Percentiles rank a stretch among this genome's conserved stretches.
These are phyloP conservation scores for Cutaneotrichosporon sp. DNA, from an alignment of 1,284 basidiomycete species.

Conservation along the genomic window DNA sequence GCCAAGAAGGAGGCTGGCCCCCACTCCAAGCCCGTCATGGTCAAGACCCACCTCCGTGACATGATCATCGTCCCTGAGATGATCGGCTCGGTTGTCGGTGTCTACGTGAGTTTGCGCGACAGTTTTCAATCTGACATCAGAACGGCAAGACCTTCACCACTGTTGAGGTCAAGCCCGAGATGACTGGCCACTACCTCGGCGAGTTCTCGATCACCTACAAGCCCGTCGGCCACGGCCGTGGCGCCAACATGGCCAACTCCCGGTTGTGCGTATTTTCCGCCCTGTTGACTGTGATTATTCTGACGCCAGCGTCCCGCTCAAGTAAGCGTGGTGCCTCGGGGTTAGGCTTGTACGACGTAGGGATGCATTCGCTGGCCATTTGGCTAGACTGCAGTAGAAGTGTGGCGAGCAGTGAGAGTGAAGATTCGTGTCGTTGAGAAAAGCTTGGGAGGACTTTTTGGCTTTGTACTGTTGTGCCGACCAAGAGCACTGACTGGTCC, in stretches of 20 bases:
- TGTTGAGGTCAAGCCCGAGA: conserved; percentile 99
- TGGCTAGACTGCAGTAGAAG: conserved; percentile 1
- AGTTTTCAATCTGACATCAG: conserved; percentile 22
- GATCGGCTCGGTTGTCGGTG: conserved; percentile 94
- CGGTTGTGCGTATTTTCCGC: conserved; percentile 56
- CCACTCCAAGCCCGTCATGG: conserved; percentile 96
- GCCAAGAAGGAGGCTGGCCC: conserved; percentile 98
- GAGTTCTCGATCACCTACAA: conserved; percentile 91
- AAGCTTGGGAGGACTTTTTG: too few relatives aligned
- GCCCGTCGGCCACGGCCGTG: conserved; percentile 99
- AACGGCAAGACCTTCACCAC: conserved; percentile 81
- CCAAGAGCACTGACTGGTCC: too few relatives aligned
- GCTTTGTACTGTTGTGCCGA: too few relatives aligned
- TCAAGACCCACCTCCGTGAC: conserved; percentile 99
- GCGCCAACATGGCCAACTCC: conserved; percentile 67
- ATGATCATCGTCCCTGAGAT: conserved; percentile 99
- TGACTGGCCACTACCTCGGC: conserved; percentile 98
- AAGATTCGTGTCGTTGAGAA: too few relatives aligned
- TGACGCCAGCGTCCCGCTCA: conserved; percentile 58
- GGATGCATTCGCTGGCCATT: conserved; percentile 27
- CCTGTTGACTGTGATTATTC: conserved; percentile 30
- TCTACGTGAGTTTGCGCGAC: conserved; percentile 63
- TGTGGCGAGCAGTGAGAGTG: too few relatives aligned
- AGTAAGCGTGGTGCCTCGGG: conserved; percentile 52
- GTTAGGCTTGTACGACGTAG: conserved; percentile 35